phyloP scores from a whole-genome alignment of 1,284 basidiomycete species.

The Papiliotrema fonsecae region DNA sequence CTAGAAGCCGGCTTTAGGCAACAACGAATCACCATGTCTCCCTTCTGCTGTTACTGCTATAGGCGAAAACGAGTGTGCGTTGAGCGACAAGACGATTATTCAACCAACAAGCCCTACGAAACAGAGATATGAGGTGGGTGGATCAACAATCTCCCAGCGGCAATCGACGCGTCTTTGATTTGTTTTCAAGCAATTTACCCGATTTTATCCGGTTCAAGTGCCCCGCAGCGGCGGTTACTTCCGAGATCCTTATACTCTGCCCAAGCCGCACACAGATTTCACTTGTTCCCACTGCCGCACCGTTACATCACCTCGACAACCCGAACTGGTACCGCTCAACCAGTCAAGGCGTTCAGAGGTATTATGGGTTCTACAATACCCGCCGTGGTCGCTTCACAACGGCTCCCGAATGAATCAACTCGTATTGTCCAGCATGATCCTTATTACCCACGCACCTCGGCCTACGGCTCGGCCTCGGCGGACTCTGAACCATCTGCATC shows the following conservation, averaged over 20 bases:
- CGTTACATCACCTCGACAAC: too few species aligned
- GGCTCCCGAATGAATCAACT: not conserved
- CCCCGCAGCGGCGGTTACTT: not conserved
- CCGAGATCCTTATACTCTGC: too few species aligned
- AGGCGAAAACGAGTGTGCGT: not conserved
- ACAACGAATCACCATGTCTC: constrained; percentile 2
- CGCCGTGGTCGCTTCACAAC: constrained; percentile 4
- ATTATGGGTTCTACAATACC: not conserved
- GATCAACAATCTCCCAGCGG: too few species aligned
- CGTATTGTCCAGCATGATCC: constrained; percentile 1
- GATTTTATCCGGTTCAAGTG: constrained; percentile 1
- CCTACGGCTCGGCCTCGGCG: too few species aligned
- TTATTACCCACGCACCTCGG: not conserved
- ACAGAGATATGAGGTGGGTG: too few species aligned
- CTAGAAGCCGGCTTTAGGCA: not conserved
- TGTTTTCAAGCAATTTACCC: not conserved
- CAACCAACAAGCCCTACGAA: too few species aligned
- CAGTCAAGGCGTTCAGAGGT: too few species aligned
- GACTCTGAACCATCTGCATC: too few species aligned
- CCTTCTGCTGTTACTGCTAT: not conserved
- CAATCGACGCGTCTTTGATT: constrained; percentile 1
- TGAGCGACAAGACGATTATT: not conserved
- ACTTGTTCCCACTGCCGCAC: too few species aligned
- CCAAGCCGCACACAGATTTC: too few species aligned
- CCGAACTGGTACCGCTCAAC: too few species aligned